Base-by-base conservation (phyloP, 2,329 filamentous ascomycete species). In the Chaetomium globosum region DNA sequence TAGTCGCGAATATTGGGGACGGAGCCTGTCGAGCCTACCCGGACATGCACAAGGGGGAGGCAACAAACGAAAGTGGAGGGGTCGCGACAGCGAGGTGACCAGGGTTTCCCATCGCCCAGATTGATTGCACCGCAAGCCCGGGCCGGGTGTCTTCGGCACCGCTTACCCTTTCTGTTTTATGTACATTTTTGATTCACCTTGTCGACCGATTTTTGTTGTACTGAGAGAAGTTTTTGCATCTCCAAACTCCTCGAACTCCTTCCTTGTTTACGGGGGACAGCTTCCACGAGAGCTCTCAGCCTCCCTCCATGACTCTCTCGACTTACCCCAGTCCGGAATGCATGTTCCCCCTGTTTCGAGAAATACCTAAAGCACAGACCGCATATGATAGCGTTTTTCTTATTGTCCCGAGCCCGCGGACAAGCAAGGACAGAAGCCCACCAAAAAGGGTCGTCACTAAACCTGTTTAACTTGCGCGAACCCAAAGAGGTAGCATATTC, bases 91-190 rank as follows among this genome's bases (percentile, higher is more conserved):
- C 36, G 61, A 64, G 21, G 26, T 31, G 55, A 55, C 61, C 26
- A 39, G 55, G 51, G 56, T 36, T 36, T 36, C 33, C 33, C 33
- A 12, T 53, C 10, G 8, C 30, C 19, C 43, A 19, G 9, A 13
- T 23, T 31, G 59, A 57, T 57, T 39, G 30, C 53, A 33, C 33
- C 21, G 54, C 54, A 54, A 21, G 13, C 53, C 53, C 48, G 39
- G 30, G 43, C 43, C 56, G 39, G 62, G 51, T 60, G 51, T 28
- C 57, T 59, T 64, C 62, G 62, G 62, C 39, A 55, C 46, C 28
- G n/a, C 16, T 33, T 59, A 10, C 57, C 23, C 21, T 26, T 57
- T 57, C 39, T 39, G 23, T 46, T 36, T 61, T 26, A 56, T 31
- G n/a, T 33, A 3, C 23, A 4, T 10, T 7, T 52, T 28, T 21